A percentile compares a stretch with the other conserved stretches of the same genome.
Conservation (phyloP, 1,284 basidiomycete species). For the Leccinum cinnamomeum region DNA sequence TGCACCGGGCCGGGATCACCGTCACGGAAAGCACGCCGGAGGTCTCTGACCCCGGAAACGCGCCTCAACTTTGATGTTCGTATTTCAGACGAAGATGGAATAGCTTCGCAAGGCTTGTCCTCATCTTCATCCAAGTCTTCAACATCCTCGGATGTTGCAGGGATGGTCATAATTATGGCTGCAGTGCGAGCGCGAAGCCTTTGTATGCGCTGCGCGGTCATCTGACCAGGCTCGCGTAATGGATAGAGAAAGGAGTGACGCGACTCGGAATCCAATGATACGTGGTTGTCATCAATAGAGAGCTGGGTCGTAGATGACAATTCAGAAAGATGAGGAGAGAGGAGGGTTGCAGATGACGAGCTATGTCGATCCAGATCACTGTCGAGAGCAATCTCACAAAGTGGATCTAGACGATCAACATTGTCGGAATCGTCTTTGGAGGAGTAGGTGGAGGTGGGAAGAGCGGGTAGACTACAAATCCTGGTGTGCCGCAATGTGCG, state of each 20-base stretch:
- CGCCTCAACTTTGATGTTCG: conserved; percentile 25
- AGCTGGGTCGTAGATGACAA: background rate
- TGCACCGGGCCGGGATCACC: conserved; percentile 8
- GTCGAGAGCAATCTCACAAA: conserved; percentile 16
- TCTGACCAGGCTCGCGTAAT: conserved; percentile 28
- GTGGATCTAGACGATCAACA: conserved; percentile 9
- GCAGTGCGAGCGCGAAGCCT: conserved; percentile 33
- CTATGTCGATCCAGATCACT: conserved; percentile 21
- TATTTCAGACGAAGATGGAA: background rate
- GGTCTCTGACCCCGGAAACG: conserved; percentile 24
- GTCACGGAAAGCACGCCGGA: conserved; percentile 28
- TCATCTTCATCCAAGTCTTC: conserved; percentile 12
- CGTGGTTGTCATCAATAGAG: conserved; percentile 7
- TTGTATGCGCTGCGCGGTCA: conserved; percentile 24
- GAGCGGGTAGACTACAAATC: conserved; percentile 18
- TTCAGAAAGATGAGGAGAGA: conserved; percentile 20
- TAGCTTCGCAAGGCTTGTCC: background rate
- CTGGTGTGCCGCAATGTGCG: conserved; percentile 8
- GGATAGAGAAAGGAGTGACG: conserved; percentile 13
- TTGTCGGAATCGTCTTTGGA: conserved; percentile 3
- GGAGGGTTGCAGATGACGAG: conserved; percentile 26
- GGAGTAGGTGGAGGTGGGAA: conserved; percentile 2
- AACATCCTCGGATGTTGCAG: conserved; percentile 28
- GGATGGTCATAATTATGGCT: conserved; percentile 26
- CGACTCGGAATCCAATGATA: conserved; percentile 16